These are phyloP conservation scores for Porogramme epimiltina DNA, from an alignment of 1,284 basidiomycete species.

Conservation along the genomic window DNA sequence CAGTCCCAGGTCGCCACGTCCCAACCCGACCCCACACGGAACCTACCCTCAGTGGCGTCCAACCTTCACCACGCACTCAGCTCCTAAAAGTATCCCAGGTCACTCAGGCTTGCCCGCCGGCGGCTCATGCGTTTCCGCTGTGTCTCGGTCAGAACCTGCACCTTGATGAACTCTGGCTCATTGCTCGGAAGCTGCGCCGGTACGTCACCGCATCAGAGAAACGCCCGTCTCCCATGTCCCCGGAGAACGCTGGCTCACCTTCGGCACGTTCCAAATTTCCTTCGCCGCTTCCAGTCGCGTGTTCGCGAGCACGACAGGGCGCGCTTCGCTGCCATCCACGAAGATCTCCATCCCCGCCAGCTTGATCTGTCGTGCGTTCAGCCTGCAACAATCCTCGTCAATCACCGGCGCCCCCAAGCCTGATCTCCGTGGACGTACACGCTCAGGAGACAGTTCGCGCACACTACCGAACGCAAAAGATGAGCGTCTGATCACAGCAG, in stretches of 20 bases:
- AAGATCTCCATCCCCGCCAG: slow-evolving; percentile 8
- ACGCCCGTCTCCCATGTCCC: no score
- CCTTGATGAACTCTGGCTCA: neutral
- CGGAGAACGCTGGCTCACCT: neutral
- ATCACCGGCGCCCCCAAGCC: neutral
- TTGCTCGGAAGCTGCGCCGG: neutral
- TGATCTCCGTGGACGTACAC: neutral
- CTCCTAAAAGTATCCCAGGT: no score
- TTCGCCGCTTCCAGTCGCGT: neutral
- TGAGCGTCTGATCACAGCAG: neutral
- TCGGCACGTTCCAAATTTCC: slow-evolving; percentile 6
- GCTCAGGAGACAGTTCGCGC: slow-evolving; percentile 4
- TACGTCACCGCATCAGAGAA: neutral
- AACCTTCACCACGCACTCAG: no score
- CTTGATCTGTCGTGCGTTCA: slow-evolving; percentile 5
- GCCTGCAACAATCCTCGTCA: neutral
- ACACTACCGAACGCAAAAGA: neutral
- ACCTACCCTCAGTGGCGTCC: no score
- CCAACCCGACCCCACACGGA: no score
- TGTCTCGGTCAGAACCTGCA: neutral
- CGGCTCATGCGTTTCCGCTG: neutral
- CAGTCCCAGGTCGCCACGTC: no score
- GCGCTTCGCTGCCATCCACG: neutral
- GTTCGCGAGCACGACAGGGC: neutral
- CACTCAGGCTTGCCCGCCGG: no score